Evolutionary conservation across 805 yeast genomes (phyloP), one percentile per base, ranked within the genome.

Genomic region (Limtongia smithiae): DNA sequence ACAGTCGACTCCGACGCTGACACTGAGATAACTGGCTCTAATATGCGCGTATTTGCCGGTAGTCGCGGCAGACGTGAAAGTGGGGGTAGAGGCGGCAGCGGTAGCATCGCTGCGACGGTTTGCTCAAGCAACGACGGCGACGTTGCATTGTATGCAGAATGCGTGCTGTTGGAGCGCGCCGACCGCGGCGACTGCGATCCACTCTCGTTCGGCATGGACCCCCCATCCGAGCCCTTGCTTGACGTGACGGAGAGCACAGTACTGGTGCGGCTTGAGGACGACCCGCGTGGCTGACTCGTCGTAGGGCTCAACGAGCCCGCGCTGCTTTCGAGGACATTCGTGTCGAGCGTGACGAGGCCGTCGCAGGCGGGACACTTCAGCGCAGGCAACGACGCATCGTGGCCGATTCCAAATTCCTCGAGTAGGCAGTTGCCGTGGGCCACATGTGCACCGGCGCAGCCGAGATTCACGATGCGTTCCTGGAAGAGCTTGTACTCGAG

Each of bases 391-490:
- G 37, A 15, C 11, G 8, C 37, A 18, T 6, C 12, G 37, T 6
- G 22, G 20, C 6, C 17, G 9, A 20, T 5, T 6, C 44, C 18
- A 12, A 30, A 28, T 18, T 40, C 15, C 34, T 47, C 58, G 15
- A 15, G 27, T 12, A 51, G 24, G 36, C 60, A 57, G 6, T 32
- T 49, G 15, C 46, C 48, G 36, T 57, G 60, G 17, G 55, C 55
- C 21, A 46, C 51, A 24, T 57, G 60, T 5, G 54, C 50, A 4
- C 45, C 50, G 7, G 24, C 25, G 30, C 60, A 57, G 22, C 55
- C 53, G 18, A 49, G 39, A 37, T 46, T 52, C 17, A 57, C 46
- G 27, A 50, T 46, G 22, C 60, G 54, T 36, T 57, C 60, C n/a
- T 55, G 55, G n/a, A 33, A 46, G 17, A 57, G 44, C 30, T 33